Evolutionary conservation across 768 basidiomycete species (phyloP), one percentile per base, ranked within the genome.

Genomic region (Rubroboletus pulcherrimus): DNA sequence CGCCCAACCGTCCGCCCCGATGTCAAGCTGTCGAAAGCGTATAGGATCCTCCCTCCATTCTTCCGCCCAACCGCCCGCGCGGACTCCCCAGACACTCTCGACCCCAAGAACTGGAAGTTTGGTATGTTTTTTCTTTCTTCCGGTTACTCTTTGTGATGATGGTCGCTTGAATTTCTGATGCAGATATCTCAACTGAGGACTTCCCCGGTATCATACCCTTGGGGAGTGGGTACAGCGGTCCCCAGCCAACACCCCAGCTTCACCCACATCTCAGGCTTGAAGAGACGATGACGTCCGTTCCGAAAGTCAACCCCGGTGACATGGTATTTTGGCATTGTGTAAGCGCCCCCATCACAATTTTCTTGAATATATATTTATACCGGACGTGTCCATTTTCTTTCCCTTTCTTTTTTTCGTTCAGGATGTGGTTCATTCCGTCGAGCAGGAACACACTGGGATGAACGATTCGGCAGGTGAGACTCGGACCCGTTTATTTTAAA

Each of bases 261-360:
- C 88, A 91, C 64, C 89, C 89, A 7, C 85, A 91, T 67, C 73
- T 91, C 51, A 74, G 75, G 55, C 76, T 90, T 2, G 77, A 78
- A 0, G 71, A 79, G 45, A 83, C 83, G 1, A 89, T 91, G 86
- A 81, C 81, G 29, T 82, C 84, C 2, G 75, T 88, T 9, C 89
- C 89, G 2, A 80, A 77, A 57, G 89, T 91, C 6, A 74, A 77
- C 49, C 88, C 89, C 0, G 90, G 90, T 2, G 89, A 91, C 64
- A 82, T 85, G 62, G 86, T 89, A 4, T 89, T 86, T 70, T 90
- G 89, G 86, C 86, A 88, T 60, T 85, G 84, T 54, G 81, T 79
- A 51, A 41, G 74, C 57, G 2, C 31, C 3, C 0, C n/a, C 21
- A 59, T 48, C 5, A 30, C 10, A 14, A 48, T 24, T 2, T n/a